Percentiles rank a stretch among this genome's conserved stretches.
phyloP scores from a whole-genome alignment of 129 eudicot genomes.

The Flaveria sonorensis region DNA sequence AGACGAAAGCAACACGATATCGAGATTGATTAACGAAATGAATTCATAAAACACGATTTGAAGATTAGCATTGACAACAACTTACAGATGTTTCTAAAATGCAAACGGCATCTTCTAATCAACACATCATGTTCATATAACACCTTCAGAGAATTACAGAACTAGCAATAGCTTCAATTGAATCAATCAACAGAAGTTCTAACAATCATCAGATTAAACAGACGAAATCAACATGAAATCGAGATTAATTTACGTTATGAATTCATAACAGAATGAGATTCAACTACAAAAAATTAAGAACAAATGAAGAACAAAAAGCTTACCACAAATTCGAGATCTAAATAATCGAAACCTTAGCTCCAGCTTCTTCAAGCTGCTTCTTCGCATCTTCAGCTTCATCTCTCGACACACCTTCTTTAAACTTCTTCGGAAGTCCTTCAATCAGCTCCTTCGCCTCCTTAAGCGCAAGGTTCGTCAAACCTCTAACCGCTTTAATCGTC shows the following conservation, averaged over 20 bases:
- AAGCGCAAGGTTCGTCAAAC: slow-evolving; percentile 69
- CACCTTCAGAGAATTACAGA: too few relatives aligned
- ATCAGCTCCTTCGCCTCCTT: slow-evolving; percentile 85
- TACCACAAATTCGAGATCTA: slow-evolving; percentile 32
- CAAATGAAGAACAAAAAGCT: neutral
- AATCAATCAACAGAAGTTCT: too few relatives aligned
- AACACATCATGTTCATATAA: too few relatives aligned
- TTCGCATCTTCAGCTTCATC: slow-evolving; percentile 94
- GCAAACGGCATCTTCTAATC: too few relatives aligned
- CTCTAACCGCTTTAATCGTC: slow-evolving; percentile 86
- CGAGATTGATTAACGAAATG: slow-evolving; percentile 14
- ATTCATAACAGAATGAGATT: slow-evolving; percentile 5
- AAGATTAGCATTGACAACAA: neutral
- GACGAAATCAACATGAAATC: neutral
- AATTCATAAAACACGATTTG: neutral
- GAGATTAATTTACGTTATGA: slow-evolving; percentile 16
- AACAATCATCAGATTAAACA: neutral
- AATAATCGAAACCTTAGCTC: slow-evolving; percentile 73
- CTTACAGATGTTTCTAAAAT: neutral
- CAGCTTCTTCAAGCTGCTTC: slow-evolving; percentile 96
- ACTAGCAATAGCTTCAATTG: too few relatives aligned
- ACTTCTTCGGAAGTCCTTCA: slow-evolving; percentile 90
- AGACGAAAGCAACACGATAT: neutral
- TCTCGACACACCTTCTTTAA: slow-evolving; percentile 71
- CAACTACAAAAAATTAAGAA: slow-evolving; percentile 27